These are phyloP conservation scores for Tetracentron sinense DNA, from an alignment of 164 flowering plant species.

Conservation along the genomic window DNA sequence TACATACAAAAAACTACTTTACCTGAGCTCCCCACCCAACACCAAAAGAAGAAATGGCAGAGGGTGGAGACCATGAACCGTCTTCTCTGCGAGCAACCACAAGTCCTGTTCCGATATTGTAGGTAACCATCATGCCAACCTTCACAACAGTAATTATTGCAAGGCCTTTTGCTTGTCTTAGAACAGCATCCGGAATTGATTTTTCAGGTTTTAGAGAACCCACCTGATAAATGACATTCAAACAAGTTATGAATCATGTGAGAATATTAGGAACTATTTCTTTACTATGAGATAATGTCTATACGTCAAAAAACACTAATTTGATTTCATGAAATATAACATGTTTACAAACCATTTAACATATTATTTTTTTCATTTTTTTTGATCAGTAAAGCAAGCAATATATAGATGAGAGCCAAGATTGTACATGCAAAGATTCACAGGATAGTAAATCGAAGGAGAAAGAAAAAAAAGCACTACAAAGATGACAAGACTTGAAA, in stretches of 20 bases:
- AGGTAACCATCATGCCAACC: conserved; percentile 86
- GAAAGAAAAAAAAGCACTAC: too few species aligned
- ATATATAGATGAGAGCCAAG: too few species aligned
- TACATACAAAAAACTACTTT: not conserved
- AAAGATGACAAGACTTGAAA: too few species aligned
- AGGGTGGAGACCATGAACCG: conserved; percentile 99
- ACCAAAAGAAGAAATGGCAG: conserved; percentile 89
- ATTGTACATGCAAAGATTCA: too few species aligned
- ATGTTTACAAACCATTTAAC: too few species aligned
- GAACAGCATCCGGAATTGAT: conserved; percentile 72
- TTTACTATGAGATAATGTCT: too few species aligned
- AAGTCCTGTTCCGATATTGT: conserved; percentile 88
- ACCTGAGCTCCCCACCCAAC: conserved; percentile 99
- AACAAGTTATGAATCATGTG: not conserved
- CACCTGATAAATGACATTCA: conserved; percentile 40
- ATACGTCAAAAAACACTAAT: too few species aligned
- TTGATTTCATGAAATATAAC: too few species aligned
- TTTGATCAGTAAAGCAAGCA: too few species aligned
- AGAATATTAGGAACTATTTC: conserved; percentile 7
- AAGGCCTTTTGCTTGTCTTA: conserved; percentile 84
- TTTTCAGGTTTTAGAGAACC: conserved; percentile 68
- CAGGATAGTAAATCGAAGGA: too few species aligned
- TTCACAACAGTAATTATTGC: conserved; percentile 82
- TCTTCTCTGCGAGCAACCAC: conserved; percentile 86
- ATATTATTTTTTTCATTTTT: too few species aligned